Evolutionary conservation across 1,284 basidiomycete species (phyloP).

Genomic region (Ustilago sp.): DNA sequence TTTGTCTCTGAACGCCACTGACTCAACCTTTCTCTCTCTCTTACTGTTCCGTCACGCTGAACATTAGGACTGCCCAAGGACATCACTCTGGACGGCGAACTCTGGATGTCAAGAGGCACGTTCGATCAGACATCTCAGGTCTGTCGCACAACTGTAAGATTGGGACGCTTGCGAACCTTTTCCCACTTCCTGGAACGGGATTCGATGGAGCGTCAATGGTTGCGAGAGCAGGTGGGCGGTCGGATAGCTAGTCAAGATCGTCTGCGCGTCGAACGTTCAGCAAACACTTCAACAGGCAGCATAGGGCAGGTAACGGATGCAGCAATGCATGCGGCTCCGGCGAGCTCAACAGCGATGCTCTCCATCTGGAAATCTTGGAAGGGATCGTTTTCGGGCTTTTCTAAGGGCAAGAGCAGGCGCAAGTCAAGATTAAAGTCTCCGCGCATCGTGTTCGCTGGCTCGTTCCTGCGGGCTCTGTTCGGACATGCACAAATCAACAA

Average conservation of each 20-base stretch:
- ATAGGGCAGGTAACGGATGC: not conserved
- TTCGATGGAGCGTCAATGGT: slow-evolving; percentile 49
- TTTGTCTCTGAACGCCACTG: not conserved
- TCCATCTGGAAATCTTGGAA: slow-evolving; percentile 31
- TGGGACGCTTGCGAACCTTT: slow-evolving; percentile 36
- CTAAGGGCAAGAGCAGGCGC: not conserved
- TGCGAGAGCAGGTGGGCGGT: slow-evolving; percentile 46
- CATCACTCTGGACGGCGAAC: slow-evolving; percentile 76
- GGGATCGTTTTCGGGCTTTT: not conserved
- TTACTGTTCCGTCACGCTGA: not conserved
- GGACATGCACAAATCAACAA: not conserved
- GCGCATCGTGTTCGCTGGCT: slow-evolving; percentile 6
- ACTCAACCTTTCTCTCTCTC: not conserved
- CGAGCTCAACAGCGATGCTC: not conserved
- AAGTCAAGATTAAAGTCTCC: not conserved
- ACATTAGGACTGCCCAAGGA: slow-evolving; percentile 75
- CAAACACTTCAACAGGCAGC: not conserved
- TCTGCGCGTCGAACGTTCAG: slow-evolving; percentile 16
- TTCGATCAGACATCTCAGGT: slow-evolving; percentile 55
- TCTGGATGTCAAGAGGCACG: slow-evolving; percentile 60
- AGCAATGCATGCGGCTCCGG: not conserved
- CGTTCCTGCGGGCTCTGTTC: slow-evolving; percentile 29
- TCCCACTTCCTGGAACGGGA: slow-evolving; percentile 39
- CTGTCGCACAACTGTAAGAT: slow-evolving; percentile 55
- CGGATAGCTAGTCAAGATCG: slow-evolving; percentile 71